Percentiles rank a stretch among this genome's conserved stretches.
Conservation (phyloP, 129 eudicot genomes). For the Artemisia annua region DNA sequence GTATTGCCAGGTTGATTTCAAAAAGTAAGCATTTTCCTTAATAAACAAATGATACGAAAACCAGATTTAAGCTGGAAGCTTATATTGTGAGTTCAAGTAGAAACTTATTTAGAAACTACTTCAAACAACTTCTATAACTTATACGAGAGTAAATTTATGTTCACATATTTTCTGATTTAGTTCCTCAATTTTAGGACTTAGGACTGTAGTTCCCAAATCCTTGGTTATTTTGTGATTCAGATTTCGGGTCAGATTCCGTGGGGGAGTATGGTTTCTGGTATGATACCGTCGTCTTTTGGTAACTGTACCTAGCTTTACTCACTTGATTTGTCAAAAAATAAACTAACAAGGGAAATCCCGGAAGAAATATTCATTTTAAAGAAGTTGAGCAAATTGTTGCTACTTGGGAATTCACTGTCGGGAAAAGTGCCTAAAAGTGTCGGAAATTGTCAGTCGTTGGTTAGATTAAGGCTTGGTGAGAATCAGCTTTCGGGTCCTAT, state of each 20-base stretch:
- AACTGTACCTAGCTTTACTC: constrained; percentile 83
- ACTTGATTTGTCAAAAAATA: constrained; percentile 79
- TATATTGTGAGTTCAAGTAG: too few relatives aligned
- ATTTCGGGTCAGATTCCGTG: constrained; percentile 74
- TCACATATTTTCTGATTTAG: too few relatives aligned
- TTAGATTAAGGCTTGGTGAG: constrained; percentile 85
- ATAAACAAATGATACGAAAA: too few relatives aligned
- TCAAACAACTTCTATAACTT: too few relatives aligned
- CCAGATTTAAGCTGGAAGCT: too few relatives aligned
- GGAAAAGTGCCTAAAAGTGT: constrained; percentile 64
- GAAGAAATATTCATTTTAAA: constrained; percentile 72
- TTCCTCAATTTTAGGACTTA: too few relatives aligned
- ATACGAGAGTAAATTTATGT: too few relatives aligned
- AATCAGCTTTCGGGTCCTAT: constrained; percentile 84
- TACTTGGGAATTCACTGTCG: constrained; percentile 74
- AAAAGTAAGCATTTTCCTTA: too few relatives aligned
- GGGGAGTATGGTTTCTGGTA: constrained; percentile 91
- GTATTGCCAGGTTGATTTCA: too few relatives aligned
- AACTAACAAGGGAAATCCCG: constrained; percentile 78
- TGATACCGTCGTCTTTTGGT: constrained; percentile 69
- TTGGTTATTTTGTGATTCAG: constrained; percentile 48
- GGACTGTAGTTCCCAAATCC: too few relatives aligned
- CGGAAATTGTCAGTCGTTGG: constrained; percentile 76
- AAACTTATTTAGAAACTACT: too few relatives aligned
- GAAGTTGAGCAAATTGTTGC: constrained; percentile 77